phyloP scores from a whole-genome alignment of 2,329 filamentous ascomycete genomes.

The Colletotrichum sublineola region DNA sequence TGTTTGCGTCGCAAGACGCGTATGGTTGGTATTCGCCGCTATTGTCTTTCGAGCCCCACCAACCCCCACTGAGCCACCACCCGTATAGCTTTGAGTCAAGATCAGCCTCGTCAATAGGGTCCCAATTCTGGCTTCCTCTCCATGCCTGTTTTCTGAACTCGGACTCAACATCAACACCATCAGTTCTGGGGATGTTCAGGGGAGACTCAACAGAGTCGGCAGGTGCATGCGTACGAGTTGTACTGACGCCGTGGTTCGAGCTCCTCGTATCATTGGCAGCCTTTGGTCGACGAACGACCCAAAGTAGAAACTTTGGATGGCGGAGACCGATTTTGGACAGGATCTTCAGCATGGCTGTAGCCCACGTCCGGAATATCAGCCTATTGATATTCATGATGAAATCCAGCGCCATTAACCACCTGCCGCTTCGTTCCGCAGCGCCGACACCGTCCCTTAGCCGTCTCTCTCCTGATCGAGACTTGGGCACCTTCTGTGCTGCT shows the following conservation, averaged over 20 bases:
- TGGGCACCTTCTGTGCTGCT: constrained; percentile 70
- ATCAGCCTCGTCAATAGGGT: constrained; percentile 69
- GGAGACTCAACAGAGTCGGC: constrained; percentile 45
- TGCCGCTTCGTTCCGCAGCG: constrained; percentile 80
- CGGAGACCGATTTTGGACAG: constrained; percentile 72
- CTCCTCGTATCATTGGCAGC: constrained; percentile 40
- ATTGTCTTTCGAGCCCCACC: constrained; percentile 85
- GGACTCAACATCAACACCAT: constrained; percentile 83
- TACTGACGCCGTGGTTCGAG: constrained; percentile 9
- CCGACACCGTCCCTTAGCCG: constrained; percentile 77
- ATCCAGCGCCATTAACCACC: constrained; percentile 82
- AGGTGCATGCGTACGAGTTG: background rate
- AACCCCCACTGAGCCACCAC: constrained; percentile 87
- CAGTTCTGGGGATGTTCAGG: constrained; percentile 68
- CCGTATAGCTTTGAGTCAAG: constrained; percentile 82
- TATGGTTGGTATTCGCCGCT: constrained; percentile 82
- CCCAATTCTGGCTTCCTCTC: constrained; percentile 52
- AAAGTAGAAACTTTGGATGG: constrained; percentile 74
- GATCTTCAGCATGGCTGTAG: constrained; percentile 65
- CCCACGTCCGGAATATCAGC: constrained; percentile 71
- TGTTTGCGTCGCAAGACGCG: constrained; percentile 54
- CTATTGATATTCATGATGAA: constrained; percentile 82
- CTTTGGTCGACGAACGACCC: constrained; percentile 59
- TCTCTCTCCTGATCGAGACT: constrained; percentile 60
- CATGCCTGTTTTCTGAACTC: constrained; percentile 77